phyloP scores from a whole-genome alignment of 1,139 yeast species.

The Diutina ranongensis region DNA sequence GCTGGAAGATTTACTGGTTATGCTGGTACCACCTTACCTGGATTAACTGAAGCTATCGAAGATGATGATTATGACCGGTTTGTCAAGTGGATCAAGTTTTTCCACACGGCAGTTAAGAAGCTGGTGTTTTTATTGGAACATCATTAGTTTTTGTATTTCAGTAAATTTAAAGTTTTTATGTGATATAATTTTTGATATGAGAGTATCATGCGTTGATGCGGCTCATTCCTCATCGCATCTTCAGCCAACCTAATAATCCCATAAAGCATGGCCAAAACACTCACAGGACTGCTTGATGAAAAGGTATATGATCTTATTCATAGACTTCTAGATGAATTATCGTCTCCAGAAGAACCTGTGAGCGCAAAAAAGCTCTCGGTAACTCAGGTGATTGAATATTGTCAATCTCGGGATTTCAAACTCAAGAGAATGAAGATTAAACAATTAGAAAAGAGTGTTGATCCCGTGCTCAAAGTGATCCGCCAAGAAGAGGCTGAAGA shows the following conservation, averaged over 20 bases:
- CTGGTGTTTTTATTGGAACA: neutral
- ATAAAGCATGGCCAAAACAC: neutral
- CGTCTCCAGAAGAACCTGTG: constrained; percentile 39
- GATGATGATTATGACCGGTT: constrained; percentile 21
- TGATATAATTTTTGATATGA: no score
- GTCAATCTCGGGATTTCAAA: constrained; percentile 49
- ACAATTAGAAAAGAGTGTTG: constrained; percentile 45
- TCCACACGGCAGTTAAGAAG: neutral
- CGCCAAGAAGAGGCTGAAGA: constrained; percentile 31
- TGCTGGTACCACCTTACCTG: constrained; percentile 75
- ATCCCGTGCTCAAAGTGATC: constrained; percentile 37
- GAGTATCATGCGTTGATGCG: no score
- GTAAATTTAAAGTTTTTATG: no score
- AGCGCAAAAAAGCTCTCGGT: constrained; percentile 47
- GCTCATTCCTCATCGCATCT: neutral
- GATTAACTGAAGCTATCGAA: constrained; percentile 68
- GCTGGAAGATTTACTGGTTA: constrained; percentile 82
- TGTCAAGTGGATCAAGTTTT: neutral
- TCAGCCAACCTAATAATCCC: neutral
- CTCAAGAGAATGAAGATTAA: constrained; percentile 55
- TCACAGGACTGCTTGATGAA: constrained; percentile 24
- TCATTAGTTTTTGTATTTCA: neutral
- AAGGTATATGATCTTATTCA: constrained; percentile 40
- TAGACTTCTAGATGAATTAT: constrained; percentile 39
- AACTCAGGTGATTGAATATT: constrained; percentile 40